Base-by-base conservation (phyloP, 805 yeast genomes). In the Myxozyma vanderwaltii region DNA sequence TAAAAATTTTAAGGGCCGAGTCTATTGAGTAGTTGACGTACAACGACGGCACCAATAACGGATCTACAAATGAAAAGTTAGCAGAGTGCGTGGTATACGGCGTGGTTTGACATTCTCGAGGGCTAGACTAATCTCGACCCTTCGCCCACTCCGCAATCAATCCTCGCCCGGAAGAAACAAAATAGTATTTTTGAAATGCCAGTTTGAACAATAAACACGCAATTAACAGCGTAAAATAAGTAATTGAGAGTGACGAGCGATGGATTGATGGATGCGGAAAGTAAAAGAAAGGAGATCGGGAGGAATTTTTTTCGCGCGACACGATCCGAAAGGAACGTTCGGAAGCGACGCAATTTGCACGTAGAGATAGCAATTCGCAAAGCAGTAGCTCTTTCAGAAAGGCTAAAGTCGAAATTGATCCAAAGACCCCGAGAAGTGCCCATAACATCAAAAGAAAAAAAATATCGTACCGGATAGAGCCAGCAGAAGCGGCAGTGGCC, bases 21-120 rank as follows among this genome's bases (percentile, higher is more conserved):
- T n/a, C n/a, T n/a, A 44, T n/a, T 27, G 19, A 53, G 17, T 27
- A 15, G 5, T 10, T 3, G 44, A 53, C 57, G n/a, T 53, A 53
- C 57, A 48, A 91, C 97, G 80, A 91, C 92, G 83, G 97, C 97
- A 90, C 97, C 97, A 78, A 91, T 91, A 75, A 91, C 97, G 72
- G 97, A 92, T 83, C 96, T 87, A 35, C 4, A 27, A 13, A 15
- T 17, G 23, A 5, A 4, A 7, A 40, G 49, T 51, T 41, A 51
- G 49, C 24, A 51, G 6, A 13, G 35, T 13, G 40, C 24, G 3
- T n/a, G 21, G 7, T 7, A 26, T 23, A 17, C 15, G 27, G 38
- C 6, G 36, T 12, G 1, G 7, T 27, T 27, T 36, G 21, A 36
- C 35, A 19, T 33, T 13, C 43, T 35, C 33, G 17, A n/a, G 33